Conservation (phyloP, 768 basidiomycete genomes). For the Leccinum ochraceum region DNA sequence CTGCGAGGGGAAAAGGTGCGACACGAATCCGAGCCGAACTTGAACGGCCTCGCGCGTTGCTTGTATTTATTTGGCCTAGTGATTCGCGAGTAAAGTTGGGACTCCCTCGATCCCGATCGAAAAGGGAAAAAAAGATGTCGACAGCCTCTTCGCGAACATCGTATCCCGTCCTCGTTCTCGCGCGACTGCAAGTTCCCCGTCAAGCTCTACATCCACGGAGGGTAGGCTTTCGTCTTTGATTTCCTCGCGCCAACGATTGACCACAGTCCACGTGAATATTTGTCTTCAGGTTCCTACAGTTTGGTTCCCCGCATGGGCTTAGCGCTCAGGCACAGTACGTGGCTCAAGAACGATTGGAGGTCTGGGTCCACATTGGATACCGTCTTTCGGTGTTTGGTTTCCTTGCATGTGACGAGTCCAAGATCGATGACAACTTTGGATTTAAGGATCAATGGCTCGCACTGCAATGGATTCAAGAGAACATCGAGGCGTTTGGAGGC, state of each 20-base stretch:
- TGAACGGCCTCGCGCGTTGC: too few species aligned
- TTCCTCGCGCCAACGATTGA: neutral
- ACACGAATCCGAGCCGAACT: too few species aligned
- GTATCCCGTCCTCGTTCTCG: slow-evolving; percentile 50
- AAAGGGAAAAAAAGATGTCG: neutral
- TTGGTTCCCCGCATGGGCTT: slow-evolving; percentile 70
- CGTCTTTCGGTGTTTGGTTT: slow-evolving; percentile 78
- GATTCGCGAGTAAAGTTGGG: slow-evolving; percentile 48
- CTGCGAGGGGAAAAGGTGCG: too few species aligned
- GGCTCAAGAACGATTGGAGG: slow-evolving; percentile 60
- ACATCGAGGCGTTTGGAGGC: slow-evolving; percentile 73
- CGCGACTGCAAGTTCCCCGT: slow-evolving; percentile 55
- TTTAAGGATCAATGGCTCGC: slow-evolving; percentile 87
- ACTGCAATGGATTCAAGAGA: slow-evolving; percentile 65
- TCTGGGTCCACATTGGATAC: slow-evolving; percentile 79
- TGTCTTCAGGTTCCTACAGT: slow-evolving; percentile 66
- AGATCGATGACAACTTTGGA: slow-evolving; percentile 71
- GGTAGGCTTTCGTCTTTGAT: slow-evolving; percentile 41
- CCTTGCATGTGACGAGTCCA: slow-evolving; percentile 62
- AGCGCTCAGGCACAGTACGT: slow-evolving; percentile 66
- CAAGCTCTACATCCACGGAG: slow-evolving; percentile 77
- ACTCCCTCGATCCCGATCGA: neutral
- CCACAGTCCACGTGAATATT: neutral
- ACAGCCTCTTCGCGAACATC: slow-evolving; percentile 66
- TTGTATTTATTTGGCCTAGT: too few species aligned